phyloP scores from a whole-genome alignment of 805 yeast genomes.

The Cyberlindnera saturnus region DNA sequence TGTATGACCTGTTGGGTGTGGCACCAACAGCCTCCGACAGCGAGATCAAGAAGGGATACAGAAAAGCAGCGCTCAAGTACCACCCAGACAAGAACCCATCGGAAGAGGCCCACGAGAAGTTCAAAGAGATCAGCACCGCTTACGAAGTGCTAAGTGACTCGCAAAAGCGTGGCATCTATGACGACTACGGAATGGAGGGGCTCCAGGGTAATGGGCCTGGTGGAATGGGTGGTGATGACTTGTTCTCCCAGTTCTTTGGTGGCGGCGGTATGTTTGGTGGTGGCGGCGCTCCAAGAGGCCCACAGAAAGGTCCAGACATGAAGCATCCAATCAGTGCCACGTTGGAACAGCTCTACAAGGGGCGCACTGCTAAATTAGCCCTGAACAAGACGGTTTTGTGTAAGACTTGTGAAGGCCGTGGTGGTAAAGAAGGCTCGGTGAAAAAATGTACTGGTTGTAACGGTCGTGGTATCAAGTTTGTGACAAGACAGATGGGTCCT shows the following conservation, averaged over 20 bases:
- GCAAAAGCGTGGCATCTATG: conserved; percentile 85
- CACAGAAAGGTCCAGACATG: conserved; percentile 85
- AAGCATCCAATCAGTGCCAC: conserved; percentile 81
- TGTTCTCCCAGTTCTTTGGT: conserved; percentile 81
- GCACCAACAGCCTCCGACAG: conserved; percentile 59
- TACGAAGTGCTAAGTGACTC: conserved; percentile 83
- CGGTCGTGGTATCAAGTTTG: conserved; percentile 88
- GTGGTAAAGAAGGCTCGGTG: conserved; percentile 90
- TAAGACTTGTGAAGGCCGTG: conserved; percentile 85
- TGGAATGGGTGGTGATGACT: conserved; percentile 65
- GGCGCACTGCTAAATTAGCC: conserved; percentile 90
- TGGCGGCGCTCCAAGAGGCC: conserved; percentile 70
- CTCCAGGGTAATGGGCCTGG: conserved; percentile 71
- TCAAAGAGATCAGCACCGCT: conserved; percentile 85
- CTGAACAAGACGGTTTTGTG: conserved; percentile 88
- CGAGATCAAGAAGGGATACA: conserved; percentile 77
- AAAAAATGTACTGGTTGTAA: conserved; percentile 81
- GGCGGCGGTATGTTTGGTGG: conserved; percentile 54
- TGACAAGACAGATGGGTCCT: conserved; percentile 98
- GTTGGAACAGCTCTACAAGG: conserved; percentile 89
- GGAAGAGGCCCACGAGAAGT: conserved; percentile 92
- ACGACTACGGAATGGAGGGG: conserved; percentile 91
- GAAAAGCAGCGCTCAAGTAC: conserved; percentile 72
- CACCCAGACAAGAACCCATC: conserved; percentile 82
- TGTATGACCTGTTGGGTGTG: conserved; percentile 70